Evolutionary conservation across 2,329 filamentous ascomycete genomes (phyloP), one percentile per base, ranked within the genome.

Genomic region (Claviceps quebecensis): DNA sequence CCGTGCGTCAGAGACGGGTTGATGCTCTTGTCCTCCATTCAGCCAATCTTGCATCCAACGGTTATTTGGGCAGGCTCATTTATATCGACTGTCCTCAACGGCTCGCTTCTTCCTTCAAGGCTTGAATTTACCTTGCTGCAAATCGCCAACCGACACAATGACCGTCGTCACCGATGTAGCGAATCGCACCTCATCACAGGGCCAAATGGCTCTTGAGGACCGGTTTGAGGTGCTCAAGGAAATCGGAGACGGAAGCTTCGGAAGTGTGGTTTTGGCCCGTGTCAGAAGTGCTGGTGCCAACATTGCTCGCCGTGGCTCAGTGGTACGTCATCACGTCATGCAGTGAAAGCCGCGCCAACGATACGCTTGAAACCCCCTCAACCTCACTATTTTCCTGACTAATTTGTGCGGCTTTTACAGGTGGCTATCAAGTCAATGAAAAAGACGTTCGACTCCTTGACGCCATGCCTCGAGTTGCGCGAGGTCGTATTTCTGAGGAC

Each of bases 361-460:
- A 19, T 19, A 43, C 19, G 5, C 17, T 9, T 19, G 29, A 34
- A 23, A 22, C 22, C 43, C 8, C 23, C 16, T 2, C 16, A 55
- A 60, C 55, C 46, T 41, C 52, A 23, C 23, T 4, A 16, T 23
- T 23, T 49, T 40, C 29, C 51, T 52, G 43, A 22, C 49, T 39
- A 22, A 47, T 16, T 38, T 38, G n/a, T 17, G 8, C 9, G 7
- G 4, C 16, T 23, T 23, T 14, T 5, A 13, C 51, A 97, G 93
- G 86, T 98, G 61, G 93, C 93, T 44, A 96, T 98, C 72, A 98
- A 98, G 72, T 97, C 93, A 5, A 98, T 98, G 93, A 98, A 98
- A 77, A 98, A 98, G 79, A 90, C 86, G 0, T 98, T 97, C 61
- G 90, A 97, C 60, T 95, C 87, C 1, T 89, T 96, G 64, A 73